phyloP scores from a whole-genome alignment of 495 filamentous ascomycete genomes.

The Halenospora varia region DNA sequence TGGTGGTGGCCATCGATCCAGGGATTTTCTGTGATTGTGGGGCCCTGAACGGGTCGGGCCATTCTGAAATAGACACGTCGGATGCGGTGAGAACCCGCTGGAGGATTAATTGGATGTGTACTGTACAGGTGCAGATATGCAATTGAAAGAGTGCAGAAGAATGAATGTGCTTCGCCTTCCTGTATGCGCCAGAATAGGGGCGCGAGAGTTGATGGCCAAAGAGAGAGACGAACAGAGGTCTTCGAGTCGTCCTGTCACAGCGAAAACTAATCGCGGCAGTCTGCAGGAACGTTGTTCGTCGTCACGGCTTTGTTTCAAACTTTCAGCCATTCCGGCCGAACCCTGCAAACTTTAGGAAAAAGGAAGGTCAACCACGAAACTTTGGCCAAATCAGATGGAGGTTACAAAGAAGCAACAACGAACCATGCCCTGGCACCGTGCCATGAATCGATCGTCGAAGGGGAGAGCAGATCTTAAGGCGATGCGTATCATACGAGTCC shows the following conservation, averaged over 20 bases:
- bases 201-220: neutral
- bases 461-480: neutral
- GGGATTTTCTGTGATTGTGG: neutral
- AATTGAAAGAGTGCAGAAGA: neutral
- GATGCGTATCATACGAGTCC: neutral
- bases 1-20: neutral
- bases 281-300: too few relatives aligned
- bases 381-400: neutral
- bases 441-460: neutral
- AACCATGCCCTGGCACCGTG: neutral
- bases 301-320: too few relatives aligned
- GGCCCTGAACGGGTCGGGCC: neutral
- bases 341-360: too few relatives aligned
- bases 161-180: neutral
- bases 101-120: too few relatives aligned
- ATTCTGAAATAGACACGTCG: neutral
- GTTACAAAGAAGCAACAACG: neutral
- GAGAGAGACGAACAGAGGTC: neutral
- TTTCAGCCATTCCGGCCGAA: neutral
- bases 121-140: neutral
- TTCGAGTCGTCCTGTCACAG: neutral
- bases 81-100: too few relatives aligned
- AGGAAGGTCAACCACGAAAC: too few relatives aligned
- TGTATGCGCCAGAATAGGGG: neutral
- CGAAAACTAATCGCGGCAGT: neutral